Percentiles rank a stretch among this genome's conserved stretches.
Conservation (phyloP, 495 filamentous ascomycete genomes). For the Letharia lupina region DNA sequence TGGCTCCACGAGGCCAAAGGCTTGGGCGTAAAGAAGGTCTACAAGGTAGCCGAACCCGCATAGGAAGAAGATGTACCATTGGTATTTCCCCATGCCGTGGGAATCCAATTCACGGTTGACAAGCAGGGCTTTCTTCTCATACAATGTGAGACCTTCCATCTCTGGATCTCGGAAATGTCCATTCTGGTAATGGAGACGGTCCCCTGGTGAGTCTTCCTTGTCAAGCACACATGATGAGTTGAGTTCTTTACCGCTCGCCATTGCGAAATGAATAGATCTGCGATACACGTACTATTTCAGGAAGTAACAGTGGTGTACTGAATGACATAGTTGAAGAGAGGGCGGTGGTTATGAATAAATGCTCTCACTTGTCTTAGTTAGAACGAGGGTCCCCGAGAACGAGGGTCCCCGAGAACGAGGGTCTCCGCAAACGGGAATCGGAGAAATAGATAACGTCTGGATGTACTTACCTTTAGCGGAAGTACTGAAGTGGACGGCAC, state of each 20-base stretch:
- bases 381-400: not conserved
- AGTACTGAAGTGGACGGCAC: no score
- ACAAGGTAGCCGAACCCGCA: constrained; percentile 46
- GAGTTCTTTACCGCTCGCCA: constrained; percentile 19
- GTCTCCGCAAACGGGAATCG: not conserved
- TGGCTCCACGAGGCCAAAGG: constrained; percentile 39
- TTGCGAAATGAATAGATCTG: not conserved
- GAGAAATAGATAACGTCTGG: no score
- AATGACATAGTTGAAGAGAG: constrained; percentile 2
- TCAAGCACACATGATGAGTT: constrained; percentile 8
- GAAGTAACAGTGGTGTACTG: not conserved
- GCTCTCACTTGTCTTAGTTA: not conserved
- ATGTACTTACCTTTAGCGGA: no score
- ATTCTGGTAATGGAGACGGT: constrained; percentile 1
- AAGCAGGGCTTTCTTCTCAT: constrained; percentile 38
- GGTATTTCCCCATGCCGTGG: constrained; percentile 44
- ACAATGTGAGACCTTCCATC: constrained; percentile 30
- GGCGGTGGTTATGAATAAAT: not conserved
- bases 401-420: not conserved
- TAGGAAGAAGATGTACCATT: constrained; percentile 38
- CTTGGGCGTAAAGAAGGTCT: constrained; percentile 43
- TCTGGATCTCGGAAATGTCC: constrained; percentile 21
- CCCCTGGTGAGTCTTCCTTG: constrained; percentile 9
- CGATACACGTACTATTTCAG: not conserved
- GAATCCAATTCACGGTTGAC: constrained; percentile 41